phyloP scores from a whole-genome alignment of 2,329 filamentous ascomycete species.

The Colletotrichum cuscutae region DNA sequence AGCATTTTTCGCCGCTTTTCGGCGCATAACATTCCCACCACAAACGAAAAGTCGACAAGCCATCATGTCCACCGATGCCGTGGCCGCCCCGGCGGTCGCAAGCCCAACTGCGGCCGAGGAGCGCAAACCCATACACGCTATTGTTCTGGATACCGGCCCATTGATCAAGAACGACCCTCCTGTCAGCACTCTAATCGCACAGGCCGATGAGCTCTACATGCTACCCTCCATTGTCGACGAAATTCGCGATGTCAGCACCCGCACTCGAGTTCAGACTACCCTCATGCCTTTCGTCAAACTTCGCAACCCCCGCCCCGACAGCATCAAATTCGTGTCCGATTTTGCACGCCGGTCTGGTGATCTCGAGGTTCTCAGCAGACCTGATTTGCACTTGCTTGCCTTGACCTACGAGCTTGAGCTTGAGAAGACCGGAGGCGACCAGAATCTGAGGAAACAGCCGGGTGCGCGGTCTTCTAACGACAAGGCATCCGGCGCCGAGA shows the following conservation, averaged over 20 bases:
- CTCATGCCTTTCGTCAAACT: slow-evolving; percentile 87
- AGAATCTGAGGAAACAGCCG: slow-evolving; percentile 81
- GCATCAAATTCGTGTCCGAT: slow-evolving; percentile 80
- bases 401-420: slow-evolving; percentile 95
- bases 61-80: slow-evolving; percentile 26
- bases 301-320: slow-evolving; percentile 78
- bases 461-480: slow-evolving; percentile 84
- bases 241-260: slow-evolving; percentile 86
- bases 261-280: slow-evolving; percentile 83
- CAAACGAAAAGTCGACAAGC: background rate
- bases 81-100: slow-evolving; percentile 14
- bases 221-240: slow-evolving; percentile 88
- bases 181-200: slow-evolving; percentile 81
- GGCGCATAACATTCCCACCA: rapidly evolving
- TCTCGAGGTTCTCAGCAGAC: slow-evolving; percentile 84
- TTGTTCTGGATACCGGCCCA: slow-evolving; percentile 91
- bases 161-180: slow-evolving; percentile 93
- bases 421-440: slow-evolving; percentile 89
- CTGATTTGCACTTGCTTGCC: slow-evolving; percentile 90
- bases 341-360: slow-evolving; percentile 94
- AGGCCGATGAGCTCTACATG: slow-evolving; percentile 82
- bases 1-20: background rate
- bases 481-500: slow-evolving; percentile 60
- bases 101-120: slow-evolving; percentile 21
- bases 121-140: slow-evolving; percentile 78